These are phyloP conservation scores for Phytophthora cajani DNA, from an alignment of 352 stramenopile species.

Conservation along the genomic window DNA sequence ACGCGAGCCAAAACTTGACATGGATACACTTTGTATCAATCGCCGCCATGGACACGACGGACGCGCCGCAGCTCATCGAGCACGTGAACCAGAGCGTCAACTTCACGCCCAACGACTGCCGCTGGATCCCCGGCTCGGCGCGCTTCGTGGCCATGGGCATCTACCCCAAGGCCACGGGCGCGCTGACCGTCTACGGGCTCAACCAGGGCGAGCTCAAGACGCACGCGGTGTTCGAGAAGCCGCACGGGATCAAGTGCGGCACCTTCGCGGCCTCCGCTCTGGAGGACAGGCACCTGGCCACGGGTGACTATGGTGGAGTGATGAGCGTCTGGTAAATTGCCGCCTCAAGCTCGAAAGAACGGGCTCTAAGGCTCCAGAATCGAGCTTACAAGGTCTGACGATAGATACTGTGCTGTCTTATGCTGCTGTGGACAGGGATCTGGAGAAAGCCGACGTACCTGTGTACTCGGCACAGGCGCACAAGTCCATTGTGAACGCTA, in stretches of 20 bases:
- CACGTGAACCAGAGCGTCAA: constrained; percentile 92
- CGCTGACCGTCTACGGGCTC: constrained; percentile 92
- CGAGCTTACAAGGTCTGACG: constrained; percentile 2
- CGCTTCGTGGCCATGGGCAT: constrained; percentile 94
- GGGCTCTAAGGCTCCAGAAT: constrained; percentile 8
- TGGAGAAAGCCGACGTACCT: constrained; percentile 79
- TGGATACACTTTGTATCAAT: constrained; percentile 31
- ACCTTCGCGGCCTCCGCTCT: constrained; percentile 95
- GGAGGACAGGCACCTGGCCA: constrained; percentile 89
- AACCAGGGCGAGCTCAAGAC: constrained; percentile 88
- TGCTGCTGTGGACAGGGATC: constrained; percentile 54
- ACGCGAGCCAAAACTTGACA: constrained; percentile 13
- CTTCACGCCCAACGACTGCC: constrained; percentile 95
- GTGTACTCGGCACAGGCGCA: constrained; percentile 93
- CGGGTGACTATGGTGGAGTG: constrained; percentile 78
- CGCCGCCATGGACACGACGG: constrained; percentile 92
- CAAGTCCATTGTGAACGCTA: constrained; percentile 94
- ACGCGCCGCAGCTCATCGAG: constrained; percentile 97
- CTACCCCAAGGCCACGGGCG: constrained; percentile 92
- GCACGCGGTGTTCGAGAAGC: constrained; percentile 75
- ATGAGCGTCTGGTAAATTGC: constrained; percentile 70
- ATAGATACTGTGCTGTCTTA: constrained; percentile 4
- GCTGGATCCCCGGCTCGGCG: constrained; percentile 95
- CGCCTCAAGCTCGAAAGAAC: constrained; percentile 3
- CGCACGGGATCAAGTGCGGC: constrained; percentile 94